Base-by-base conservation (phyloP, 2,329 filamentous ascomycete genomes). In the Alternaria arbusti region DNA sequence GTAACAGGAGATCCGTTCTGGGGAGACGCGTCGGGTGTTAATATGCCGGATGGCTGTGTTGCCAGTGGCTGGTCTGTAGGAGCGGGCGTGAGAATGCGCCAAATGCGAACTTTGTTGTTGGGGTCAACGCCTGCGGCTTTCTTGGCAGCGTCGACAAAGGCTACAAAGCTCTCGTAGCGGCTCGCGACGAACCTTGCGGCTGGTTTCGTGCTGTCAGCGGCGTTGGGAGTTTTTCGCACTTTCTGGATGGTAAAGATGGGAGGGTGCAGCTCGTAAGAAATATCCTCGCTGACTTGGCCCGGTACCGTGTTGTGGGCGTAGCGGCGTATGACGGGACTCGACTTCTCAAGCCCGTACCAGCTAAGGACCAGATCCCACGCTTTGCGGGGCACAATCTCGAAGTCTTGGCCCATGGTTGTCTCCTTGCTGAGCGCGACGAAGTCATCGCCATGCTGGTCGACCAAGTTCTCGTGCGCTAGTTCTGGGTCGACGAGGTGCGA, bases 221-320 rank as follows among this genome's bases (percentile, higher is more conserved):
- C 80, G 2, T 85, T 81, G 72, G 90, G 86, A 40, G 88, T 83
- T 2, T 87, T 85, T 77, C 89, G 90, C 2, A 98, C 84, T 69
- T 95, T 93, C 75, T 97, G 89, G 64, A 98, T 85, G 1, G 90
- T 93, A 78, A 97, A 92, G 46, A 97, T 85, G 0, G 93, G 93
- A 5, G 94, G 96, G 73, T 94, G 89, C 44, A 93, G 84, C 80
- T 98, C 96, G 78, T 91, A 97, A 71, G 91, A 84, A 50, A 97
- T 82, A 67, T 97, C 93, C 43, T 88, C 83, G 4, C 82, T 73
- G 51, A 63, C 72, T 25, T 85, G 85, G 44, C 87, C 86, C 2
- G 85, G 83, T 8, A 89, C 86, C 28, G 91, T 94, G 78, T 97
- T 91, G 79, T 95, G 91, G 40, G 91, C 94, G 69, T 86, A 87